Conservation (phyloP, 2,329 filamentous ascomycete species). For the Tolypocladium endophyticum region DNA sequence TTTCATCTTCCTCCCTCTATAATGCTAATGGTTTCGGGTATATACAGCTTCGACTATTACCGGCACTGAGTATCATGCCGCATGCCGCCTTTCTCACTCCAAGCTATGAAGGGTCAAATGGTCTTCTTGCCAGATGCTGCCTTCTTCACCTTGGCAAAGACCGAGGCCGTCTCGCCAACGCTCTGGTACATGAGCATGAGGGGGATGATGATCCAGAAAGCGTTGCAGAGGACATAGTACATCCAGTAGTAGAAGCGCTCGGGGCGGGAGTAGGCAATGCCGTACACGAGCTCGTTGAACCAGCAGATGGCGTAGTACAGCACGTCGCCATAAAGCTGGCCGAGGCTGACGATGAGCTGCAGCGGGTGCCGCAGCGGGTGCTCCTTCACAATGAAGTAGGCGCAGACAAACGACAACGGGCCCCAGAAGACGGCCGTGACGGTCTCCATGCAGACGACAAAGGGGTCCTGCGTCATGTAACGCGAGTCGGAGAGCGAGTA, state of each 20-base stretch:
- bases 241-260: slow-evolving; percentile 42
- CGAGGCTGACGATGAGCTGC: slow-evolving; percentile 34
- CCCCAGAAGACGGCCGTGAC: slow-evolving; percentile 43
- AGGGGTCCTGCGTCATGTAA: slow-evolving; percentile 41
- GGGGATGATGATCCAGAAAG: slow-evolving; percentile 43
- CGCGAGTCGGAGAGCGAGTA: slow-evolving; percentile 46
- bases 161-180: slow-evolving; percentile 11
- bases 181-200: slow-evolving; percentile 19
- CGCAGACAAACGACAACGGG: slow-evolving; percentile 37
- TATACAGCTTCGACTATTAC: background rate
- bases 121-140: slow-evolving; percentile 13
- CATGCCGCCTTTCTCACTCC: background rate
- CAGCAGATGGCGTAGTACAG: slow-evolving; percentile 40
- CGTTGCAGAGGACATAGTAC: slow-evolving; percentile 42
- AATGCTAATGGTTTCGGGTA: background rate
- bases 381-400: slow-evolving; percentile 29
- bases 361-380: slow-evolving; percentile 37
- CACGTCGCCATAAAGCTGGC: slow-evolving; percentile 40
- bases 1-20: background rate
- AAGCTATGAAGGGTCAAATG: slow-evolving; percentile 1
- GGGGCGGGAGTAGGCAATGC: slow-evolving; percentile 35
- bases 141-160: slow-evolving; percentile 16
- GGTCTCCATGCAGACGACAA: slow-evolving; percentile 46
- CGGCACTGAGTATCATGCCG: background rate
- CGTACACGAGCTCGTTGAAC: slow-evolving; percentile 28